These are phyloP conservation scores for Casuarina equisetifolia DNA, from an alignment of 306 rosid species.

Conservation along the genomic window DNA sequence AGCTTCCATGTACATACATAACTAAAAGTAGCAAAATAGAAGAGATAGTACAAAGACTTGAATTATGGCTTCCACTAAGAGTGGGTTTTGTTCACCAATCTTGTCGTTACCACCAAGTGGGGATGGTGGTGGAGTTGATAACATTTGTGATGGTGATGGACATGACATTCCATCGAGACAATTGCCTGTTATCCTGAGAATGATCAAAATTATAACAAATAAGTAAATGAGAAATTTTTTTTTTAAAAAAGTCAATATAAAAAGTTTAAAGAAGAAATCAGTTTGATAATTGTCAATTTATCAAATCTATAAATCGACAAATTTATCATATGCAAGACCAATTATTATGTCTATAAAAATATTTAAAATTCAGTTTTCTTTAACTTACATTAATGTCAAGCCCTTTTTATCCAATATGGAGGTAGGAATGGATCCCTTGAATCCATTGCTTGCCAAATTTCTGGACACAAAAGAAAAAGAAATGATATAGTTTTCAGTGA, in stretches of 20 bases:
- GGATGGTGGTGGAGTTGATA: neutral
- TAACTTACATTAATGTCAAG: constrained; percentile 11
- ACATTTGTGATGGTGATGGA: neutral
- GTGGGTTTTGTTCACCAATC: neutral
- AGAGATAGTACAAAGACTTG: neutral
- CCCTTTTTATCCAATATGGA: constrained; percentile 5
- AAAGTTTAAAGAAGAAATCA: neutral
- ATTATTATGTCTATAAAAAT: neutral
- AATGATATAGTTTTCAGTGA: too few species aligned
- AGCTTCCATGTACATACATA: neutral
- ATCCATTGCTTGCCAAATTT: constrained; percentile 19
- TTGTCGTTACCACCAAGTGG: neutral
- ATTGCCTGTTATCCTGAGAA: constrained; percentile 16
- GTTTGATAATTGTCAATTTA: neutral
- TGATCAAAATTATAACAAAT: neutral
- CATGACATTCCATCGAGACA: constrained; percentile 21
- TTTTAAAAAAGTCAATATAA: neutral
- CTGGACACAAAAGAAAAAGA: neutral
- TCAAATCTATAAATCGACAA: neutral
- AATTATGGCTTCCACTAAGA: neutral
- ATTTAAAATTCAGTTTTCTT: neutral
- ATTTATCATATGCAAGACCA: neutral
- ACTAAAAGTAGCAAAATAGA: neutral
- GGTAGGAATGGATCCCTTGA: constrained; percentile 24
- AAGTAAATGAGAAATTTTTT: too few species aligned